Evolutionary conservation across 805 yeast species (phyloP), one percentile per base, ranked within the genome.

Genomic region (Pichia paraexigua): DNA sequence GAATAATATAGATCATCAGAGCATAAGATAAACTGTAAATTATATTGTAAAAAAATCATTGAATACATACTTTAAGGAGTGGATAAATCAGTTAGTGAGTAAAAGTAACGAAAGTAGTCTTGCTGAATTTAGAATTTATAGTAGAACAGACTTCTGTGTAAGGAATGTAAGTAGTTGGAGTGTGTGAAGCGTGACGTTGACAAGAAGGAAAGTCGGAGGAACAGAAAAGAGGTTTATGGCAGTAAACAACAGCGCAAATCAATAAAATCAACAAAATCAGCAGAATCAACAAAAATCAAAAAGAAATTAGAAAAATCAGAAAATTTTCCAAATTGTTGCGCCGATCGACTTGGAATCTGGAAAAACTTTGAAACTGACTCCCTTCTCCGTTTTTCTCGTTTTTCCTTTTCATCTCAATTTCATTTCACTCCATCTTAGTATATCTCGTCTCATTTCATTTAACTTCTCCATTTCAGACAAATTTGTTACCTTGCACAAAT

Each of bases 151-250:
- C 28, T 45, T 37, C 28, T 25, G 39, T 21, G 32, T 49, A 60
- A 62, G 63, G 65, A 62, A 54, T 58, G 65, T 59, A 62, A 60
- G 51, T 58, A 62, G 65, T 62, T 62, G 65, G 65, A 51, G 46
- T 24, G 43, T 24, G 11, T 25, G 55, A 55, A 58, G 59, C 55
- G 52, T 51, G 58, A 56, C 59, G 55, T 40, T 50, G 54, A 50
- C 18, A 8, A n/a, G n/a, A 17, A 9, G 11, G n/a, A 35, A n/a
- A 13, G n/a, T 3, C 35, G 5, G 12, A 15, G 17, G 17, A 30
- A 30, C 13, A 12, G 13, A 13, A 12, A 3, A 13, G 35, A 13
- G 35, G n/a, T 13, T 30, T 3, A 2, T 13, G 3, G 3, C 30
- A 15, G 13, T n/a, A 13, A 12, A n/a, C 18, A 35, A 35, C 39